Base-by-base conservation (phyloP, 192 early-diverging fungal species). In the Geranomyces michiganensis region DNA sequence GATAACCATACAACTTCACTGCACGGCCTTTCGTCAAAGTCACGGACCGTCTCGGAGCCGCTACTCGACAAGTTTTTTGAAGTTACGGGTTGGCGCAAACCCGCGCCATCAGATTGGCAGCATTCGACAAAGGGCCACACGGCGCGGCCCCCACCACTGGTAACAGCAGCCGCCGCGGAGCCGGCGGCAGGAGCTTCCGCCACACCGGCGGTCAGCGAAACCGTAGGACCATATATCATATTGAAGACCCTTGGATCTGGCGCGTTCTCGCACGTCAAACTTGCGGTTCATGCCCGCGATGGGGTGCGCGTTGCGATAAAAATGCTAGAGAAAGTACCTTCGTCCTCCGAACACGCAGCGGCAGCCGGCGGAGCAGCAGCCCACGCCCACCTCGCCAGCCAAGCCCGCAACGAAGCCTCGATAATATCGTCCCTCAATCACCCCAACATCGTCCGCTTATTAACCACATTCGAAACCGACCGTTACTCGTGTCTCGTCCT, bases 401-500 rank as follows among this genome's bases (percentile, higher is more conserved):
- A 64, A 21, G 62, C 62, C n/a, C 41, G 21, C 10, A 53, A 29
- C 63, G 44, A 79, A 32, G 72, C 75, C 9, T n/a, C 10, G 13
- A 9, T 77, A 0, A 61, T 79, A 12, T 61, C 81, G 78, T 84
- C 79, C 26, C 78, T 92, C 9, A 73, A 88, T 29, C 90, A 92
- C 74, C 82, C 87, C 19, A 85, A 90, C 67, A 88, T 92, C 60
- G 84, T 92, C 22, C 77, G 79, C 4, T 72, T 92, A 4, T 68
- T 84, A 36, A 87, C 87, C 27, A 84, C 82, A 0, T 78, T 91
- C 59, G 89, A 91, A 59, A 90, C 87, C 0, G 77, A 84, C 4
- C 77, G 79, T 21, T 80, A 89, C 45, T 70, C 83, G 43, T 92
- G 88, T 65, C 76, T 93, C 22, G 81, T 93, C 7, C 67, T 93